Evolutionary conservation across 2,329 filamentous ascomycete species (phyloP).

Genomic region (Colletotrichum salicis): DNA sequence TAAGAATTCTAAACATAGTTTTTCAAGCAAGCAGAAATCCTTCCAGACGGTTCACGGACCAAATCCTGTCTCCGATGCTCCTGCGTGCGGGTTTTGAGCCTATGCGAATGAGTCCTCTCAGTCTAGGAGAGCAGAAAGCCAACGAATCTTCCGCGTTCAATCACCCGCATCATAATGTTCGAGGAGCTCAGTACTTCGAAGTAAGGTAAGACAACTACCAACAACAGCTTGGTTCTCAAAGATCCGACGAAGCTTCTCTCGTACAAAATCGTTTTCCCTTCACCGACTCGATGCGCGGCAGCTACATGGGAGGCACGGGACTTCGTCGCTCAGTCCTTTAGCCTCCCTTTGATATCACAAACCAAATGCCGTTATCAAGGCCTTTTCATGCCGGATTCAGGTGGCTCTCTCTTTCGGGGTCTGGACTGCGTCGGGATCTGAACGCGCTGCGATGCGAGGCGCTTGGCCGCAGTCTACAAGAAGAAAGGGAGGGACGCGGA

Average conservation of each 20-base stretch:
- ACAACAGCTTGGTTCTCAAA: too few species aligned
- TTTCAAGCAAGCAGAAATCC: background rate
- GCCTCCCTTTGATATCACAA: background rate
- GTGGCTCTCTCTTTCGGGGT: background rate
- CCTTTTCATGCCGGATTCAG: background rate
- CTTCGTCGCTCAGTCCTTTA: background rate
- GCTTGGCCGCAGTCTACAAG: background rate
- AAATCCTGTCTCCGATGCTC: background rate
- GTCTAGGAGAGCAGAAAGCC: background rate
- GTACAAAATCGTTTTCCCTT: background rate
- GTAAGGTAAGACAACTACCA: too few species aligned
- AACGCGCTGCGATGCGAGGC: background rate
- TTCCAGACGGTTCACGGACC: too few species aligned
- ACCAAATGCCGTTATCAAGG: background rate
- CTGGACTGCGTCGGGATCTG: background rate
- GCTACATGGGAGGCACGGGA: too few species aligned
- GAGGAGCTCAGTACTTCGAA: background rate
- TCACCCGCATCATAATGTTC: background rate
- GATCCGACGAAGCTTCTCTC: background rate
- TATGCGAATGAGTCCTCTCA: background rate
- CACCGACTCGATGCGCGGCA: background rate
- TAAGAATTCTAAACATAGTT: too few species aligned
- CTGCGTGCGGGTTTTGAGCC: background rate
- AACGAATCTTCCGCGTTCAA: background rate
- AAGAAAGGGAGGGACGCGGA: background rate